These are phyloP conservation scores for Cystobasidium tubakii DNA, from an alignment of 768 basidiomycete genomes.

Conservation along the genomic window DNA sequence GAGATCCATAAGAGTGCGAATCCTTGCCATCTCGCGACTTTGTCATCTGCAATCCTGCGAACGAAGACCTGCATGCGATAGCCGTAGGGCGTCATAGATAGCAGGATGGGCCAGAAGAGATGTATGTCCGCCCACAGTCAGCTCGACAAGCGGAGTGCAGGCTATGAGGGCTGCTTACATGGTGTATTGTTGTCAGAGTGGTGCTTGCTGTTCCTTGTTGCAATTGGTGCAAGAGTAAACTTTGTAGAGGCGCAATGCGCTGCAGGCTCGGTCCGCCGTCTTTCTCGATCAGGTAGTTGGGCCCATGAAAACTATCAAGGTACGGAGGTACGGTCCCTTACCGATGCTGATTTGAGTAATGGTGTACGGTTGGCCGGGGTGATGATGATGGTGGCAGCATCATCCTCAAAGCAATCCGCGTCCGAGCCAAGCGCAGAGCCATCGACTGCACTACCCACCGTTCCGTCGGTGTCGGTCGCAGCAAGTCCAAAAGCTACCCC, in stretches of 20 bases:
- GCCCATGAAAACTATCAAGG: too few species aligned
- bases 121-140: not conserved
- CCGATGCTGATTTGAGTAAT: too few species aligned
- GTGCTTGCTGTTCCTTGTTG: not conserved
- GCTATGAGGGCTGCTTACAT: not conserved
- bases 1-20: not conserved
- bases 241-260: not conserved
- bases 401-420: too few species aligned
- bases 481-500: too few species aligned
- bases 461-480: too few species aligned
- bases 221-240: not conserved
- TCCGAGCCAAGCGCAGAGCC: too few species aligned
- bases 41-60: slow-evolving; percentile 35
- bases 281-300: not conserved
- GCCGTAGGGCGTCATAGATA: not conserved
- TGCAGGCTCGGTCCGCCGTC: not conserved
- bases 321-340: too few species aligned
- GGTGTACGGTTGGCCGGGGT: too few species aligned
- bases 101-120: not conserved
- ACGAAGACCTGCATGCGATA: slow-evolving; percentile 16
- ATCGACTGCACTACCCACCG: too few species aligned
- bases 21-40: slow-evolving; percentile 12
- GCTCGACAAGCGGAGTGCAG: not conserved
- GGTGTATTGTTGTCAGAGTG: not conserved
- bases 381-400: too few species aligned